phyloP scores from a whole-genome alignment of 805 yeast genomes.

The Saccharomycopsis selenospora region DNA sequence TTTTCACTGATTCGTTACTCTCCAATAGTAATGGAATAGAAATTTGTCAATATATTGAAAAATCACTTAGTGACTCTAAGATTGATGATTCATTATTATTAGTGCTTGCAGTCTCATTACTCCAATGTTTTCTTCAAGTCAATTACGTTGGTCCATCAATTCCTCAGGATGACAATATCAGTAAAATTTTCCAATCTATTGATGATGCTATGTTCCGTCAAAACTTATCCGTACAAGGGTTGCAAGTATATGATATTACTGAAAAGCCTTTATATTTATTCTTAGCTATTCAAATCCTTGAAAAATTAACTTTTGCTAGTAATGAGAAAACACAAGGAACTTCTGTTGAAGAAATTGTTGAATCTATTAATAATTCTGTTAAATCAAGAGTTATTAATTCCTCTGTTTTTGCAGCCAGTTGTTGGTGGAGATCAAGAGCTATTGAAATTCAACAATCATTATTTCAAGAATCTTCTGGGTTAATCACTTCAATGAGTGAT shows the following conservation, averaged over 20 bases:
- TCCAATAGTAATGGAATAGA: slow-evolving; percentile 3
- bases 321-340: slow-evolving; percentile 20
- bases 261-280: slow-evolving; percentile 42
- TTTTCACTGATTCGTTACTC: neutral
- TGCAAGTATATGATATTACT: slow-evolving; percentile 57
- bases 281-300: slow-evolving; percentile 16
- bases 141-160: slow-evolving; percentile 81
- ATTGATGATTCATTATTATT: slow-evolving; percentile 16
- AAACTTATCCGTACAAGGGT: slow-evolving; percentile 54
- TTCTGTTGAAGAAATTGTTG: slow-evolving; percentile 23
- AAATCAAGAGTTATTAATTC: slow-evolving; percentile 25
- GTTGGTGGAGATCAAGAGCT: slow-evolving; percentile 76
- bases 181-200: slow-evolving; percentile 23
- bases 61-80: slow-evolving; percentile 20
- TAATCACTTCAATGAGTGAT: slow-evolving; percentile 32
- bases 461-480: slow-evolving; percentile 55
- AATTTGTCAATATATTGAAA: slow-evolving; percentile 3
- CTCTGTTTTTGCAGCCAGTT: slow-evolving; percentile 39
- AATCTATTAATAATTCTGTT: slow-evolving; percentile 10
- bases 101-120: slow-evolving; percentile 45
- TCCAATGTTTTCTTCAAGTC: slow-evolving; percentile 64
- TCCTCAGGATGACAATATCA: slow-evolving; percentile 19
- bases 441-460: slow-evolving; percentile 57
- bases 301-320: slow-evolving; percentile 18
- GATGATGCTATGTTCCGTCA: slow-evolving; percentile 22